Evolutionary conservation across 2,329 filamentous ascomycete species (phyloP).

Genomic region (Paracoccidioides lutzii): DNA sequence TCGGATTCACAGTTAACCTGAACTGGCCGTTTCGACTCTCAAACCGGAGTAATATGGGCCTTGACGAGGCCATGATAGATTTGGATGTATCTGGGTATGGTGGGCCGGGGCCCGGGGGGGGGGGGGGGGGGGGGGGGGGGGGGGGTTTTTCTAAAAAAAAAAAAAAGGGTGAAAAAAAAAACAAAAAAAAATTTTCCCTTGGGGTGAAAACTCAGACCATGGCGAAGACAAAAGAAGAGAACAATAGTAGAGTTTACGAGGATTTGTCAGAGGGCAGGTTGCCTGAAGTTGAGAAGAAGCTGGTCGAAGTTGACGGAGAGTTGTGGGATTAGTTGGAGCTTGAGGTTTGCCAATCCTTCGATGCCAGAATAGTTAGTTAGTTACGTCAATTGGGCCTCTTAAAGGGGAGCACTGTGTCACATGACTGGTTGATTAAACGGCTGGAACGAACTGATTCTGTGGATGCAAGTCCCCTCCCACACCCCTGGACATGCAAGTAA

Average conservation of each 20-base stretch:
- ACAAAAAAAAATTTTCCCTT: too few species aligned
- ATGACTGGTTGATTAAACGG: not conserved
- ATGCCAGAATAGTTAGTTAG: too few species aligned
- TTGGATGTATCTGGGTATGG: too few species aligned
- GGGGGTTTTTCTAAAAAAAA: too few species aligned
- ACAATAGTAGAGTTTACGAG: not conserved
- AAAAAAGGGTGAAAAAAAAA: too few species aligned
- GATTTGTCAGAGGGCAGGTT: not conserved
- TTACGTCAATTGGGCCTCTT: not conserved
- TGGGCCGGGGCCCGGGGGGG: too few species aligned
- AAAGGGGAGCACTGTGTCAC: not conserved
- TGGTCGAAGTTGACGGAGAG: not conserved
- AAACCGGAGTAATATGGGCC: constrained; percentile 68
- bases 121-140: not conserved
- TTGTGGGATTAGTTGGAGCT: too few species aligned
- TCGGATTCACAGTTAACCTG: constrained; percentile 63
- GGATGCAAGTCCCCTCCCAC: too few species aligned
- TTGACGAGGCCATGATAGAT: constrained; percentile 23
- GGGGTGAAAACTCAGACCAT: not conserved
- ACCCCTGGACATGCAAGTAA: too few species aligned
- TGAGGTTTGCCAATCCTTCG: too few species aligned
- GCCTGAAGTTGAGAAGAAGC: not conserved
- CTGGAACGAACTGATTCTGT: too few species aligned
- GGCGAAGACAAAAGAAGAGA: not conserved
- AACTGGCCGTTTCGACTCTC: constrained; percentile 88